These are phyloP conservation scores for Podospora comata DNA, from an alignment of 495 filamentous ascomycete species.

Conservation along the genomic window DNA sequence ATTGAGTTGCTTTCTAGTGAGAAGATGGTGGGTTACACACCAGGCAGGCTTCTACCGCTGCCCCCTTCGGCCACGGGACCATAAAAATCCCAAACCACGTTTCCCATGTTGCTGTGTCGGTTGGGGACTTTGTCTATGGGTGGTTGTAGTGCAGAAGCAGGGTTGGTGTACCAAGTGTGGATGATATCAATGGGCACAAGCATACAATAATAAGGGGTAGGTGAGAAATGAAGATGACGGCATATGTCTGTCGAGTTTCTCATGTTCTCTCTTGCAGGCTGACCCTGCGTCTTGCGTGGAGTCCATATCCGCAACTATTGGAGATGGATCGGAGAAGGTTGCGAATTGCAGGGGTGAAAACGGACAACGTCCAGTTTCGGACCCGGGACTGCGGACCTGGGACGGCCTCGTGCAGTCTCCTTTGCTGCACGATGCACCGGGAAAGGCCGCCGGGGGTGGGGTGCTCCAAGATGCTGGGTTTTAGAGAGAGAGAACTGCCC, in stretches of 20 bases:
- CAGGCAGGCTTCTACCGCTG: neutral
- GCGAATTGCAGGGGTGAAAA: conserved; percentile 24
- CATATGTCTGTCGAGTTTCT: too few relatives aligned
- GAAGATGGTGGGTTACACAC: neutral
- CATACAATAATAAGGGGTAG: neutral
- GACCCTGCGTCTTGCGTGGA: neutral
- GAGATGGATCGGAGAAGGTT: neutral
- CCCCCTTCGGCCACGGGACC: neutral
- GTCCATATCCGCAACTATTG: neutral
- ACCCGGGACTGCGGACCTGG: conserved; percentile 27
- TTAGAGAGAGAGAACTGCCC: neutral
- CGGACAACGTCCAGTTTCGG: conserved; percentile 14
- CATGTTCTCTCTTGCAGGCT: neutral
- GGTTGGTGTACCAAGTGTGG: neutral
- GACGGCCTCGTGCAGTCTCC: conserved; percentile 13
- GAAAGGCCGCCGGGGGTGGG: conserved; percentile 24
- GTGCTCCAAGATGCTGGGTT: neutral
- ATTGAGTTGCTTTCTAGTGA: neutral
- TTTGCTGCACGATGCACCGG: conserved; percentile 17
- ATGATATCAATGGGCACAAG: neutral
- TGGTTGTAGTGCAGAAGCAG: neutral
- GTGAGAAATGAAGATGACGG: neutral
- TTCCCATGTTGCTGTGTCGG: neutral
- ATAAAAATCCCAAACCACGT: neutral
- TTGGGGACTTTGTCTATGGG: neutral